phyloP scores from a whole-genome alignment of 768 basidiomycete genomes.

The Dacryopinax spathularia region DNA sequence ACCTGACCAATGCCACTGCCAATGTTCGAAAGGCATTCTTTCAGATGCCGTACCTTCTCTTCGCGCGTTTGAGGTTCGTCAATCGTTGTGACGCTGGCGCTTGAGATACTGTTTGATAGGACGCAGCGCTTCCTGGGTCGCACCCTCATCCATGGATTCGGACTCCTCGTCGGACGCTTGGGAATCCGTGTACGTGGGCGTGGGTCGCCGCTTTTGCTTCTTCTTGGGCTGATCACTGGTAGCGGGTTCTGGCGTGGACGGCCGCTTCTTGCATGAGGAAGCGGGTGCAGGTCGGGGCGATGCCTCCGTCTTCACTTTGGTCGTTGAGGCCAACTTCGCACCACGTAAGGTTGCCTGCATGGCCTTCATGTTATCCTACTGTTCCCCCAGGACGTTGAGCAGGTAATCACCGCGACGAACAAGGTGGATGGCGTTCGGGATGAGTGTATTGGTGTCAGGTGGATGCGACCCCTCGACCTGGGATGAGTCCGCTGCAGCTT shows the following conservation, averaged over 20 bases:
- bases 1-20: constrained; percentile 83
- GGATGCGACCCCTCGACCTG: constrained; percentile 21
- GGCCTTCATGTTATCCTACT: constrained; percentile 80
- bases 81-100: neutral
- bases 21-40: constrained; percentile 87
- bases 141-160: constrained; percentile 82
- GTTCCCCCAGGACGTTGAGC: constrained; percentile 64
- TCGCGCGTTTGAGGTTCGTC: constrained; percentile 58
- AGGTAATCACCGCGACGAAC: constrained; percentile 95
- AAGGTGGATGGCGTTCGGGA: constrained; percentile 95
- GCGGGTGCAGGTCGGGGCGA: constrained; percentile 11
- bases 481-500: constrained; percentile 36
- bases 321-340: constrained; percentile 27
- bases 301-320: constrained; percentile 41
- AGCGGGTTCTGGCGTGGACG: constrained; percentile 40
- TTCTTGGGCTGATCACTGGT: constrained; percentile 31
- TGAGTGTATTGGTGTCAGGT: constrained; percentile 44
- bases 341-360: constrained; percentile 58
- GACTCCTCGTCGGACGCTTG: constrained; percentile 83
- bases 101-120: constrained; percentile 81
- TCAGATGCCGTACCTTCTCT: constrained; percentile 89
- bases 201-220: constrained; percentile 73
- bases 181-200: constrained; percentile 91
- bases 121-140: constrained; percentile 86
- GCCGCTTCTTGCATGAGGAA: constrained; percentile 62